These are phyloP conservation scores for Nidularia sp. DNA, from an alignment of 768 basidiomycete genomes.

Conservation along the genomic window DNA sequence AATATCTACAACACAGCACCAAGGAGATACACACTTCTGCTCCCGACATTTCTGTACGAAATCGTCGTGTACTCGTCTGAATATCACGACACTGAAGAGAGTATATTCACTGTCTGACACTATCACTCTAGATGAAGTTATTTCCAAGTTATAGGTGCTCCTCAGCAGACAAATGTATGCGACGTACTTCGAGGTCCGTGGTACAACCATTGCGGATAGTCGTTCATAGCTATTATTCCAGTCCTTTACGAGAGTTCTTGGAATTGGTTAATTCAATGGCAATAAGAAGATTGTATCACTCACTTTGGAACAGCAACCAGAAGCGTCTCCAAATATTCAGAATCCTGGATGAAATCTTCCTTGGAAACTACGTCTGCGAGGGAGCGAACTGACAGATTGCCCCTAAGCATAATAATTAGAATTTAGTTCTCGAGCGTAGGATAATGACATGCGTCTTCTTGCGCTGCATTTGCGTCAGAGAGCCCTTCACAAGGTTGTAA, in stretches of 20 bases:
- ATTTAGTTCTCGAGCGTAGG: conserved; percentile 1
- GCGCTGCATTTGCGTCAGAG: conserved; percentile 86
- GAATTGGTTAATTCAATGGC: conserved; percentile 17
- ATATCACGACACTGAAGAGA: conserved; percentile 82
- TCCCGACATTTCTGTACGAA: conserved; percentile 93
- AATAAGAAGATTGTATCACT: conserved; percentile 15
- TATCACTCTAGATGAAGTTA: conserved; percentile 48
- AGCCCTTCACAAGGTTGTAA: conserved; percentile 93
- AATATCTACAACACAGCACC: conserved; percentile 1
- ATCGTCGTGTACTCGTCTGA: conserved; percentile 88
- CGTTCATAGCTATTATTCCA: conserved; percentile 91
- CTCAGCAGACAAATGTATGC: conserved; percentile 1
- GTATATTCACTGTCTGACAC: conserved; percentile 86
- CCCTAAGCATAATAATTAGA: conserved; percentile 41
- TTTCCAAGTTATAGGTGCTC: too few relatives aligned
- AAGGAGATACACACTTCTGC: conserved; percentile 63
- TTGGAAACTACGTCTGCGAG: conserved; percentile 80
- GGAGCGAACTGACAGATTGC: conserved; percentile 90
- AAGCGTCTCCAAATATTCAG: conserved; percentile 91
- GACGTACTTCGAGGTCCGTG: conserved; percentile 80
- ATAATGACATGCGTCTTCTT: conserved; percentile 71
- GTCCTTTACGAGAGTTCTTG: conserved; percentile 75
- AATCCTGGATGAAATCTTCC: conserved; percentile 80
- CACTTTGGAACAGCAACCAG: conserved; percentile 94
- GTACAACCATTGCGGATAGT: conserved; percentile 85